A percentile compares a stretch with the other conserved stretches of the same genome.
These are phyloP conservation scores for Ogataea haglerorum DNA, from an alignment of 805 yeast species.

Conservation along the genomic window DNA sequence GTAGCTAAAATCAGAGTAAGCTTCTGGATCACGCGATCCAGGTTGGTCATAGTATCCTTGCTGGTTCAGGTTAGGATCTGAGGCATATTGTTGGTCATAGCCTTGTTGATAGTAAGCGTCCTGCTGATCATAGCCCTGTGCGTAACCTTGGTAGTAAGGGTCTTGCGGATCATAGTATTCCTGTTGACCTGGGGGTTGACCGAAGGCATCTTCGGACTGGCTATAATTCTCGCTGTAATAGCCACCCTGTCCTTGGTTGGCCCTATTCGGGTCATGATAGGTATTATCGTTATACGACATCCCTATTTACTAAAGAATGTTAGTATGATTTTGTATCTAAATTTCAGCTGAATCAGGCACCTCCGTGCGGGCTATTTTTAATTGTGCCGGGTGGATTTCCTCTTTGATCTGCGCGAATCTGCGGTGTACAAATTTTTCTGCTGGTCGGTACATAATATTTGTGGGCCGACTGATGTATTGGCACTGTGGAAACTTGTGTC, in stretches of 20 bases:
- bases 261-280: conserved; percentile 39
- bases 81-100: conserved; percentile 47
- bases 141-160: conserved; percentile 37
- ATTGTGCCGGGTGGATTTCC: neutral
- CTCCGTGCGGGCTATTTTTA: neutral
- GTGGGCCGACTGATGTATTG: conserved; percentile 5
- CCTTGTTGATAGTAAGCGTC: conserved; percentile 40
- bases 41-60: conserved; percentile 54
- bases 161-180: conserved; percentile 29
- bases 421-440: conserved; percentile 11
- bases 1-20: conserved; percentile 58
- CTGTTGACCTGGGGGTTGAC: conserved; percentile 28
- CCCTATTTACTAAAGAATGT: conserved; percentile 21
- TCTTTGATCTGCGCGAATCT: conserved; percentile 9
- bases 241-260: conserved; percentile 22
- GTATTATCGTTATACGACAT: conserved; percentile 60
- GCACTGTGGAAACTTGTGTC: neutral
- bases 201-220: conserved; percentile 24
- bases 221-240: conserved; percentile 29
- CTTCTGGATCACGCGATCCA: conserved; percentile 49
- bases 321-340: conserved; percentile 4
- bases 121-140: conserved; percentile 26
- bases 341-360: conserved; percentile 12
- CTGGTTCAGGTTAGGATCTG: conserved; percentile 35
- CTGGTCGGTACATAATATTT: conserved; percentile 8